Evolutionary conservation across 805 yeast species (phyloP), one percentile per base, ranked within the genome.

Genomic region (Ogataea zsoltii): DNA sequence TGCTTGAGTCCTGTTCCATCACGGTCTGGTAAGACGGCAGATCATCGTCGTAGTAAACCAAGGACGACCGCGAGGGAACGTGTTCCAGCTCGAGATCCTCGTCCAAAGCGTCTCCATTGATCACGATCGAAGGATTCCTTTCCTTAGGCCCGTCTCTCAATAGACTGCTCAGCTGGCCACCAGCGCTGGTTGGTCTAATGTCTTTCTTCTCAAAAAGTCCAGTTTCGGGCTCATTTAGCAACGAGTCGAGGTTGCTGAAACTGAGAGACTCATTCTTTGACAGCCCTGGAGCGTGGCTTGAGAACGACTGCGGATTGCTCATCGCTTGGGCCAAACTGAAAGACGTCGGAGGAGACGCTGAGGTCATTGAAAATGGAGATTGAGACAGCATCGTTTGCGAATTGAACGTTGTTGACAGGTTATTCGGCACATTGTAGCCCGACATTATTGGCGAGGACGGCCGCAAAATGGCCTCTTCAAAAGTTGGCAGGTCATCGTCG

Each of bases 391-490:
- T 37, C 2, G 62, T 62, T 4, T 48, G 46, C 3, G 55, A 51
- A 26, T 55, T 51, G 41, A 70, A 54, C 1, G 75, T 67, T 9
- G 67, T 51, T 2, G 77, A 64, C 21, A 44, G 16, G 33, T 45
- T 45, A 31, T 23, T 39, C 30, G 77, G 55, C 13, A 65, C 55
- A 7, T 64, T 57, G 9, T 75, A 70, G 3, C 69, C 66, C 3
- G 57, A 50, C 56, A 65, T 63, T 60, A 51, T 57, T 12, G 81
- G 78, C 0, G 85, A 77, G 0, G 75, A 66, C 5, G 77, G 75
- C 15, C 56, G 63, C 10, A 74, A 61, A n/a, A 69, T 69, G 0
- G 88, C 89, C 54, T 83, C 83, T 56, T 83, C 86, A 61, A 83
- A 83, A 0, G 83, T 69, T 0, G 90, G 90, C 19, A 80, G 68